Percentiles rank a stretch among this genome's conserved stretches.
Conservation (phyloP, 2,329 filamentous ascomycete genomes). For the Cladophialophora yegresii region DNA sequence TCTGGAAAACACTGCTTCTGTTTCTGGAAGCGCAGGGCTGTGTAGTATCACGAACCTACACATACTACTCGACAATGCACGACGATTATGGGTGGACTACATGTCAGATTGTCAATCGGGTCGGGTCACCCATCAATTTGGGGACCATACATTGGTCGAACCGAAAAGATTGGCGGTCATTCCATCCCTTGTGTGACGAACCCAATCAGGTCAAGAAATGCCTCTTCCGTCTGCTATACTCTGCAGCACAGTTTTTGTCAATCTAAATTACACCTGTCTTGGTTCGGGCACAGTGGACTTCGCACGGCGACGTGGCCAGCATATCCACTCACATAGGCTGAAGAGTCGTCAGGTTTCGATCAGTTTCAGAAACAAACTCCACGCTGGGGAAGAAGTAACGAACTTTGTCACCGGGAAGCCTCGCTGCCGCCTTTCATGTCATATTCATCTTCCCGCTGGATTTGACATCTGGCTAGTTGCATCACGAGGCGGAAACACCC, state of each 20-base stretch:
- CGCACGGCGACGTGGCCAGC: not conserved
- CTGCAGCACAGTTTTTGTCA: not conserved
- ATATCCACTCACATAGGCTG: not conserved
- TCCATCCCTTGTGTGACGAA: slow-evolving; percentile 2
- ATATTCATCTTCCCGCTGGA: slow-evolving; percentile 16
- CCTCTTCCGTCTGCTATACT: not conserved
- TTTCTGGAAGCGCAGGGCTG: slow-evolving; percentile 3
- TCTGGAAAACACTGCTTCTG: slow-evolving; percentile 24
- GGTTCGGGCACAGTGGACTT: not conserved
- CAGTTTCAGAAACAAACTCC: not conserved
- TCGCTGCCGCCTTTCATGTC: slow-evolving; percentile 16
- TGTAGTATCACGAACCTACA: not conserved
- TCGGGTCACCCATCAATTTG: not conserved
- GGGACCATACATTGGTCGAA: slow-evolving; percentile 13
- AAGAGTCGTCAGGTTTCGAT: not conserved
- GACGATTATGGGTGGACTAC: slow-evolving; percentile 11
- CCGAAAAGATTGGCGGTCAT: slow-evolving; percentile 11
- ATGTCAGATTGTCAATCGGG: not conserved
- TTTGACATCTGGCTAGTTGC: slow-evolving; percentile 28
- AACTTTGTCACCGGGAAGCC: slow-evolving; percentile 5
- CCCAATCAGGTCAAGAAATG: not conserved
- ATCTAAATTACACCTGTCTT: not conserved
- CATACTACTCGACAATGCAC: not conserved
- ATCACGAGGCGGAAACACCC: slow-evolving; percentile 14
- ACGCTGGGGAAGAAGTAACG: not conserved